Evolutionary conservation across 257 asterid genomes (phyloP).

Genomic region (Jacaranda copaia): DNA sequence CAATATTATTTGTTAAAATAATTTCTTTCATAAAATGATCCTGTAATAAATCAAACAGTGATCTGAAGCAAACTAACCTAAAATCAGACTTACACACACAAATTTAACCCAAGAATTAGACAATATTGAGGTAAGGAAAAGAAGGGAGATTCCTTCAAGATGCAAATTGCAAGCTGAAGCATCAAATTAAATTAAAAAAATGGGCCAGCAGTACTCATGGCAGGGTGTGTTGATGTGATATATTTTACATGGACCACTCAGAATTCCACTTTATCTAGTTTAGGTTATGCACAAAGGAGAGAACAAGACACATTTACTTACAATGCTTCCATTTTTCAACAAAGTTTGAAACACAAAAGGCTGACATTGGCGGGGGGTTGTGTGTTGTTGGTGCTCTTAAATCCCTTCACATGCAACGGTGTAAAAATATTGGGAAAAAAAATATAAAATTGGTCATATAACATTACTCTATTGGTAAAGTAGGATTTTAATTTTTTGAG

Average conservation of each 20-base stretch:
- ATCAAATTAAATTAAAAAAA: background rate
- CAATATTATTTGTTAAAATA: too few relatives aligned
- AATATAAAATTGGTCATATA: too few relatives aligned
- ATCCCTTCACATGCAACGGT: conserved; percentile 49
- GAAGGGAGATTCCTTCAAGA: conserved; percentile 33
- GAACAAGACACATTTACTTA: conserved; percentile 38
- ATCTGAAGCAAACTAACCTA: conserved; percentile 13
- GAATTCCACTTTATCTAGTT: conserved; percentile 49
- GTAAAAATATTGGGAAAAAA: background rate
- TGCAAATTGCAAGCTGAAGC: conserved; percentile 5
- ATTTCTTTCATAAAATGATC: too few relatives aligned
- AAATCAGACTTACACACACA: conserved; percentile 10
- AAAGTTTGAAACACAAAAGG: conserved; percentile 42
- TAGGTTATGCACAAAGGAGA: conserved; percentile 44
- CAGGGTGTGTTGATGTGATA: conserved; percentile 41
- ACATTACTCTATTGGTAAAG: too few relatives aligned
- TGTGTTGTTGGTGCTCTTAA: conserved; percentile 22
- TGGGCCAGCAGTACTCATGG: background rate
- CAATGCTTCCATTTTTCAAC: conserved; percentile 51
- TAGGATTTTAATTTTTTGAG: too few relatives aligned
- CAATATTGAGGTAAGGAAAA: background rate
- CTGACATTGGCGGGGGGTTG: conserved; percentile 52
- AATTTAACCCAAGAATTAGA: conserved; percentile 9
- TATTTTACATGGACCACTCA: conserved; percentile 34
- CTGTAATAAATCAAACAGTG: conserved; percentile 19